These are phyloP conservation scores for Periglandula ipomoeae DNA, from an alignment of 2,329 filamentous ascomycete species.

Conservation along the genomic window DNA sequence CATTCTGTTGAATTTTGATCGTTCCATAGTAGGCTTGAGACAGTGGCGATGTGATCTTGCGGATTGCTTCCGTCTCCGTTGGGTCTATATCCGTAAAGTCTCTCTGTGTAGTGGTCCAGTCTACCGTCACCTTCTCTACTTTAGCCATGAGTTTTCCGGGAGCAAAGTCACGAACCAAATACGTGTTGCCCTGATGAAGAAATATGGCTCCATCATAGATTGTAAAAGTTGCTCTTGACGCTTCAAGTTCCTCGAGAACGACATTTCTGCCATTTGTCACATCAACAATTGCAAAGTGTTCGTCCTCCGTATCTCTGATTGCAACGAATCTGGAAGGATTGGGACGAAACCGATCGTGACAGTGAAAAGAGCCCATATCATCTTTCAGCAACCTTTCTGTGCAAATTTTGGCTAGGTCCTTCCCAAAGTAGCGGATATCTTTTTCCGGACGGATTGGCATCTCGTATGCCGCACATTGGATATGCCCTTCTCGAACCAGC, in stretches of 20 bases:
- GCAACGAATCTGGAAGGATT: constrained; percentile 73
- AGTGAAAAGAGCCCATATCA: constrained; percentile 76
- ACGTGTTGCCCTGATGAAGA: constrained; percentile 88
- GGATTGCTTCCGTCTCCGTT: constrained; percentile 81
- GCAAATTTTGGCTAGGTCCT: constrained; percentile 61
- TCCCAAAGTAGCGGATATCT: constrained; percentile 72
- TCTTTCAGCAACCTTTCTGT: constrained; percentile 66
- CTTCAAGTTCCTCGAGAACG: constrained; percentile 92
- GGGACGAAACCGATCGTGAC: constrained; percentile 79
- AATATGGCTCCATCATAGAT: constrained; percentile 97
- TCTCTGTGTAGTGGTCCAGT: constrained; percentile 89
- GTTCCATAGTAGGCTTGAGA: constrained; percentile 75
- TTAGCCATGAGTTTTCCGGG: constrained; percentile 74
- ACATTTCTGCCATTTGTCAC: constrained; percentile 72
- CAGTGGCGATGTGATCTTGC: constrained; percentile 52
- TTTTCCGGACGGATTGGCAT: constrained; percentile 78
- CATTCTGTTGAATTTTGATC: constrained; percentile 77
- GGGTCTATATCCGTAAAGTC: constrained; percentile 94
- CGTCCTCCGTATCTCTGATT: constrained; percentile 79
- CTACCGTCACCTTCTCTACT: constrained; percentile 81
- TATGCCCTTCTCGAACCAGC: constrained; percentile 82
- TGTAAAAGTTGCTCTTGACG: constrained; percentile 88
- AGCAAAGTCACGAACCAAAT: constrained; percentile 81
- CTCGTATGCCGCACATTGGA: constrained; percentile 92
- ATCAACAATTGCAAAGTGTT: constrained; percentile 92